Evolutionary conservation across 1,139 yeast species (phyloP).

Genomic region (Williopsis jadinii): DNA sequence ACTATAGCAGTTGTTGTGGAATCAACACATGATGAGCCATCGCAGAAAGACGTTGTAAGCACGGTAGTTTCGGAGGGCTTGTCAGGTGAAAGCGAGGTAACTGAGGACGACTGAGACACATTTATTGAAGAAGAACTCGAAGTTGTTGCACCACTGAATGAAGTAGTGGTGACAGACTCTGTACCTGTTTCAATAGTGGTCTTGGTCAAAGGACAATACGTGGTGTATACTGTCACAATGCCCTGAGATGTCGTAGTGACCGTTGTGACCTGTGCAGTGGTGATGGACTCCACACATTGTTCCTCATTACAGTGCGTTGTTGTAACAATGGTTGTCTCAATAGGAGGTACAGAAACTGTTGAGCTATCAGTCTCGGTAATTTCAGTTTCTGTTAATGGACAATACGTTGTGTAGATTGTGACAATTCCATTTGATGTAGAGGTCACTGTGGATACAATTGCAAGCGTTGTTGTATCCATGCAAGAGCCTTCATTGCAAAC

Average conservation of each 20-base stretch:
- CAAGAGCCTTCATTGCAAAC: conserved; percentile 12
- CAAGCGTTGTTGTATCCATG: conserved; percentile 1
- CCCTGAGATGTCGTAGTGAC: conserved; percentile 23
- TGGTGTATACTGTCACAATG: conserved; percentile 24
- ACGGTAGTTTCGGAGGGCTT: conserved; percentile 2
- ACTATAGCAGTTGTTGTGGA: conserved; percentile 2
- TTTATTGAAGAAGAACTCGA: neutral
- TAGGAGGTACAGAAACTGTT: neutral
- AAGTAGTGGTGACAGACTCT: neutral
- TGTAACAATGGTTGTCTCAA: conserved; percentile 6
- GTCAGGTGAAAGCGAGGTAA: no score
- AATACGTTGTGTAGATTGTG: conserved; percentile 30
- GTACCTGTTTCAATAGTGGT: neutral
- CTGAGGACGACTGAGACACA: neutral
- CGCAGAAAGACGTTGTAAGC: conserved; percentile 25
- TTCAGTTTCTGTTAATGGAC: conserved; percentile 24
- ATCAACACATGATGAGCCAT: neutral
- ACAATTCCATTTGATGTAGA: conserved; percentile 22
- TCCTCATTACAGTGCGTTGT: conserved; percentile 15
- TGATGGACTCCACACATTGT: conserved; percentile 24
- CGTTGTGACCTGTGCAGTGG: conserved; percentile 20
- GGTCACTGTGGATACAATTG: conserved; percentile 8
- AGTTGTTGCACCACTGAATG: neutral
- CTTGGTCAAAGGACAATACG: conserved; percentile 26
- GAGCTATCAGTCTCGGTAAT: neutral